phyloP scores from a whole-genome alignment of 345 rosid species.

The Iberis pinnata region DNA sequence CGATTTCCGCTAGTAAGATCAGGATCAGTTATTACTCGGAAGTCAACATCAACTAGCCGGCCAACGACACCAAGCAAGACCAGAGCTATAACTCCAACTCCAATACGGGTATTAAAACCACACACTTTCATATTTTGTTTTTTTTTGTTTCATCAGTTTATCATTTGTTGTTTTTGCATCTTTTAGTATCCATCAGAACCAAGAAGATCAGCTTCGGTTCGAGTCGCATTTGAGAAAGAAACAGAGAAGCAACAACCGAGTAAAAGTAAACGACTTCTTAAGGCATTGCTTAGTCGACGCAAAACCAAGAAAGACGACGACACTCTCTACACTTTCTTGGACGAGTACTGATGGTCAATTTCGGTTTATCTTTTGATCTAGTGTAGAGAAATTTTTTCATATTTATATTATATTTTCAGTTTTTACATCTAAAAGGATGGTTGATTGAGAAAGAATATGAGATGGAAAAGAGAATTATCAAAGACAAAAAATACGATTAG shows the following conservation, averaged over 20 bases:
- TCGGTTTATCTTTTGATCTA: no score
- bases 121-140: not conserved
- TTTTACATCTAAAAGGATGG: no score
- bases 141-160: not conserved
- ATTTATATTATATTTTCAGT: no score
- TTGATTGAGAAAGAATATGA: no score
- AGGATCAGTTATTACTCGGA: conserved; percentile 53
- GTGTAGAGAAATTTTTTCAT: no score
- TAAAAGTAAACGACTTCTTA: conserved; percentile 82
- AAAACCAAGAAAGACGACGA: conserved; percentile 93
- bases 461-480: no score
- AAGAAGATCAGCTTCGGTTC: conserved; percentile 68
- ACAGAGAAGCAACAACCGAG: conserved; percentile 48
- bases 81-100: conserved; percentile 65
- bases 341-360: conserved; percentile 54
- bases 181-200: conserved; percentile 78
- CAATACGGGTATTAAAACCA: conserved; percentile 46
- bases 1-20: conserved; percentile 78
- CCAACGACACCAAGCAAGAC: conserved; percentile 64
- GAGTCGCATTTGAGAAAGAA: conserved; percentile 49
- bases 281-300: conserved; percentile 86
- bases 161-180: not conserved
- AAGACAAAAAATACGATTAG: no score
- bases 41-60: conserved; percentile 47
- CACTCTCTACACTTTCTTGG: conserved; percentile 71